Conservation (phyloP, 1,139 yeast genomes). For the Wickerhamomyces sp. region DNA sequence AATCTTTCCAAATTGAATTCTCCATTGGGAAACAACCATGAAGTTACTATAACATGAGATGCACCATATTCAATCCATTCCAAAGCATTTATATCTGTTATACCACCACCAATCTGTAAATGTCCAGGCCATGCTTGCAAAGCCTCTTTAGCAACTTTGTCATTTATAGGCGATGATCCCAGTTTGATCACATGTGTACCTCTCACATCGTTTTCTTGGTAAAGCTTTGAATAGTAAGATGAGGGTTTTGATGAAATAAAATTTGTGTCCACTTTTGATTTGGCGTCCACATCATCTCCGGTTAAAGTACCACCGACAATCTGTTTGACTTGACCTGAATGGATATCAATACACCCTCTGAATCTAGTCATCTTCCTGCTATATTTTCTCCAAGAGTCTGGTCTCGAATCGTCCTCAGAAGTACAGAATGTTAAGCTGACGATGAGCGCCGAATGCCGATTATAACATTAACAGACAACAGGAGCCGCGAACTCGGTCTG, state of each 20-base stretch:
- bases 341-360: constrained; percentile 94
- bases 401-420: too few species aligned
- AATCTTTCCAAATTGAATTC: constrained; percentile 16
- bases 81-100: constrained; percentile 64
- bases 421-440: too few species aligned
- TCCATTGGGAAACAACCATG: constrained; percentile 60
- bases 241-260: constrained; percentile 77
- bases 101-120: constrained; percentile 93
- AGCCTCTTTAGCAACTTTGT: constrained; percentile 77
- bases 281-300: constrained; percentile 38
- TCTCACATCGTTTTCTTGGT: constrained; percentile 45
- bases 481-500: neutral
- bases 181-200: constrained; percentile 94
- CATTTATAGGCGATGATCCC: constrained; percentile 73
- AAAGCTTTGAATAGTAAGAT: constrained; percentile 70
- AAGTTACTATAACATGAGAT: constrained; percentile 83
- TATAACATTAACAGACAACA: neutral
- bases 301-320: constrained; percentile 90
- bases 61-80: constrained; percentile 70
- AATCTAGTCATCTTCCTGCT: constrained; percentile 64
- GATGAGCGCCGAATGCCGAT: too few species aligned
- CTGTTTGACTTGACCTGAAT: constrained; percentile 91
- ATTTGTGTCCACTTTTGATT: constrained; percentile 45
- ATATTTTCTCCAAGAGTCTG: neutral
- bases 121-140: constrained; percentile 65